Evolutionary conservation across 2,329 filamentous ascomycete genomes (phyloP).

Genomic region (Pyrenochaeta sp.): DNA sequence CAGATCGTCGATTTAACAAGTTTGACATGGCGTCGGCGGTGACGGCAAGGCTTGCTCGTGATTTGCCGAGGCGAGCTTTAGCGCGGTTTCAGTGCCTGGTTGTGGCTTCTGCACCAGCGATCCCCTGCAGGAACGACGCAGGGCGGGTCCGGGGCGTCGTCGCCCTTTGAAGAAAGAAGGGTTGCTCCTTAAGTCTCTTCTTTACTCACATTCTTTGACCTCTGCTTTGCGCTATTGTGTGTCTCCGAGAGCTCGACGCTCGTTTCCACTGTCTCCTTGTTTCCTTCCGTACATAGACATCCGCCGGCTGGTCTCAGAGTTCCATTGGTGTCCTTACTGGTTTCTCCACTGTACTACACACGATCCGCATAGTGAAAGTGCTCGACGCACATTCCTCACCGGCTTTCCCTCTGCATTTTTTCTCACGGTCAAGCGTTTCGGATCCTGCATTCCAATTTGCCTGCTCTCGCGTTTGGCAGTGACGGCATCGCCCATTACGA

Average conservation of each 20-base stretch:
- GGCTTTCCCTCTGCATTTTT: constrained; percentile 26
- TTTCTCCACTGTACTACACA: constrained; percentile 24
- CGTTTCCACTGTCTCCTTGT: constrained; percentile 26
- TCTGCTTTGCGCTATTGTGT: constrained; percentile 22
- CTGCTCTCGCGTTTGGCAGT: constrained; percentile 17
- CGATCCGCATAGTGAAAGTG: constrained; percentile 29
- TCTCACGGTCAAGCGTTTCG: constrained; percentile 8
- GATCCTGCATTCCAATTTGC: constrained; percentile 12
- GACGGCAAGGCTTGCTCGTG: constrained; percentile 21
- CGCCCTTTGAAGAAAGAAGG: constrained; percentile 17
- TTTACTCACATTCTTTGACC: constrained; percentile 15
- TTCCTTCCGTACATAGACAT: constrained; percentile 23
- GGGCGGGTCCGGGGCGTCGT: constrained; percentile 21
- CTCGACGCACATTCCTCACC: constrained; percentile 45
- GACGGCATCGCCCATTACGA: constrained; percentile 23
- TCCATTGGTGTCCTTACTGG: constrained; percentile 36
- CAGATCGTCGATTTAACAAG: constrained; percentile 9
- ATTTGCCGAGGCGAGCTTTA: constrained; percentile 30
- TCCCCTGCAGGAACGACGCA: constrained; percentile 18
- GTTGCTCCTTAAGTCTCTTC: constrained; percentile 21
- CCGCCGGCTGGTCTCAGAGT: constrained; percentile 42
- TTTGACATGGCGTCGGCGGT: constrained; percentile 11
- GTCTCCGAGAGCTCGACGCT: constrained; percentile 30
- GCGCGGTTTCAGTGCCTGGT: constrained; percentile 26
- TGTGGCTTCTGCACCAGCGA: constrained; percentile 33